phyloP scores from a whole-genome alignment of 805 yeast species.

The Vanderwaltozyma verrucispora region DNA sequence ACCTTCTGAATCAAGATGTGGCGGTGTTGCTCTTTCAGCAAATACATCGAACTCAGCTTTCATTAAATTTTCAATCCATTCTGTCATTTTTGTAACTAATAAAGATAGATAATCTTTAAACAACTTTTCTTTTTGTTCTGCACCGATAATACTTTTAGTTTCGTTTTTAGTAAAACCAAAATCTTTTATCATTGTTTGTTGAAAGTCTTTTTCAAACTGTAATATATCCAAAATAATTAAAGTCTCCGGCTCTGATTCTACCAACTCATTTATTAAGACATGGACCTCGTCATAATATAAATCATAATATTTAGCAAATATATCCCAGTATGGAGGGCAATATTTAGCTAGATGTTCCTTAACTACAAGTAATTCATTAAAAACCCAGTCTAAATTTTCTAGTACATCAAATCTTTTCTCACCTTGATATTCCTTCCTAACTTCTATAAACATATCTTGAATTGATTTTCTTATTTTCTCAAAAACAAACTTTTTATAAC shows the following conservation, averaged over 20 bases:
- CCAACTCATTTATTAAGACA: slow-evolving; percentile 48
- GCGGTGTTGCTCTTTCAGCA: slow-evolving; percentile 55
- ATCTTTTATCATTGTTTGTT: slow-evolving; percentile 38
- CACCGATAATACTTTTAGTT: slow-evolving; percentile 51
- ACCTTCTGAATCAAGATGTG: slow-evolving; percentile 59
- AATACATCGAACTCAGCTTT: slow-evolving; percentile 60
- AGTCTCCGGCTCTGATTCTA: slow-evolving; percentile 72
- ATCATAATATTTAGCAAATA: slow-evolving; percentile 49
- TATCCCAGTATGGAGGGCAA: slow-evolving; percentile 68
- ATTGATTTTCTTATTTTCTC: slow-evolving; percentile 50
- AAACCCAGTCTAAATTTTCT: slow-evolving; percentile 72
- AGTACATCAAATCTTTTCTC: slow-evolving; percentile 45
- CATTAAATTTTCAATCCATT: slow-evolving; percentile 71
- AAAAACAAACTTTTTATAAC: slow-evolving; percentile 53
- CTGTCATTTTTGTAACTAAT: slow-evolving; percentile 62
- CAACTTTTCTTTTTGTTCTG: slow-evolving; percentile 58
- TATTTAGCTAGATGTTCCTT: slow-evolving; percentile 45
- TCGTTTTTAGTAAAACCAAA: slow-evolving; percentile 40
- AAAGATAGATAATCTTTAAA: slow-evolving; percentile 70
- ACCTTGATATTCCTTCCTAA: slow-evolving; percentile 41
- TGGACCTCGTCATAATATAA: slow-evolving; percentile 63
- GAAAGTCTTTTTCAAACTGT: slow-evolving; percentile 65
- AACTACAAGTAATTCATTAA: slow-evolving; percentile 64
- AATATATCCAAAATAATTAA: slow-evolving; percentile 61
- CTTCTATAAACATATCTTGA: slow-evolving; percentile 52